A percentile compares a stretch with the other conserved stretches of the same genome.
Conservation (phyloP, 805 yeast genomes). For the Sungouiella thailandica region DNA sequence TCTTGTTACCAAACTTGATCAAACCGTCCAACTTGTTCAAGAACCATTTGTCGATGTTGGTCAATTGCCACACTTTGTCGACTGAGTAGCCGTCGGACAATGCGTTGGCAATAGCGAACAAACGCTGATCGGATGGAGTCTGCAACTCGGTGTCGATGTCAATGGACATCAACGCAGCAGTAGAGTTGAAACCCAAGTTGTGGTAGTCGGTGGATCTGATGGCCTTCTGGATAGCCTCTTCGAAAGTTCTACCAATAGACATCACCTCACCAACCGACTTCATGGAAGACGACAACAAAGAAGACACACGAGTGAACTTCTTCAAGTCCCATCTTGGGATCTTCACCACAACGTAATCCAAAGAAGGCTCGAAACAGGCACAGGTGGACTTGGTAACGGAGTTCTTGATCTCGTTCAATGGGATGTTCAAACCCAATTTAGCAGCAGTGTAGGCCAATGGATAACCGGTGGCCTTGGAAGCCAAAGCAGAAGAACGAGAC, state of each 20-base stretch:
- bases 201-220: slow-evolving; percentile 93
- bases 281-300: slow-evolving; percentile 86
- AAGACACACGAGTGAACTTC: slow-evolving; percentile 90
- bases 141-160: slow-evolving; percentile 91
- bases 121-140: slow-evolving; percentile 96
- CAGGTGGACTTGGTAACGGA: slow-evolving; percentile 95
- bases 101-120: slow-evolving; percentile 96
- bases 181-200: slow-evolving; percentile 87
- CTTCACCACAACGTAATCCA: slow-evolving; percentile 94
- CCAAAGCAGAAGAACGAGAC: slow-evolving; percentile 95
- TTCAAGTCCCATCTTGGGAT: slow-evolving; percentile 98
- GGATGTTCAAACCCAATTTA: slow-evolving; percentile 89
- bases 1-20: slow-evolving; percentile 63
- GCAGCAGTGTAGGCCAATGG: slow-evolving; percentile 99
- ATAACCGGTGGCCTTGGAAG: slow-evolving; percentile 98
- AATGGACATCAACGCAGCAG: slow-evolving; percentile 80
- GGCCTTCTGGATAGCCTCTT: slow-evolving; percentile 97
- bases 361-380: slow-evolving; percentile 95
- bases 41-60: slow-evolving; percentile 96
- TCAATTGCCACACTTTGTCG: slow-evolving; percentile 84
- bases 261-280: slow-evolving; percentile 98
- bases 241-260: slow-evolving; percentile 98
- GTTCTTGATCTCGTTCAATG: slow-evolving; percentile 91
- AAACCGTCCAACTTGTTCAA: slow-evolving; percentile 76
- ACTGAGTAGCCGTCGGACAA: slow-evolving; percentile 84